Conservation (phyloP, 371 early-diverging fungal genomes). For the Apophysomyces trapeziformis region DNA sequence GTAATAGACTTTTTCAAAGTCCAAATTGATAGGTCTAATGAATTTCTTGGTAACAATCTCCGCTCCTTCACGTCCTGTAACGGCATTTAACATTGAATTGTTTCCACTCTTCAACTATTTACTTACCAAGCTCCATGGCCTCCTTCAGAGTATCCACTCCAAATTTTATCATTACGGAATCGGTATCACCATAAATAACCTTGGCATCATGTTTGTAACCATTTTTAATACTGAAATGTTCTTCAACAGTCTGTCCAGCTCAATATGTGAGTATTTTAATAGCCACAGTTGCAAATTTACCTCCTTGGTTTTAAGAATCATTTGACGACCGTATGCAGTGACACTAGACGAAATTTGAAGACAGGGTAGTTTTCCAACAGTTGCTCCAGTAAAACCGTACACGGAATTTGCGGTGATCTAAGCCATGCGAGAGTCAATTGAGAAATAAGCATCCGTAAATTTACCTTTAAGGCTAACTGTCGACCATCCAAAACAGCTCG, state of each 20-base stretch:
- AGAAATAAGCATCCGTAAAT: no score
- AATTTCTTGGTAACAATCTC: conserved; percentile 88
- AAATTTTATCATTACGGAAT: conserved; percentile 99
- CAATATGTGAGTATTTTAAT: not conserved
- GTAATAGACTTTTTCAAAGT: conserved; percentile 99
- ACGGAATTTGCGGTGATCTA: conserved; percentile 99
- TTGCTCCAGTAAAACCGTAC: conserved; percentile 99
- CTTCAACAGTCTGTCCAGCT: conserved; percentile 78
- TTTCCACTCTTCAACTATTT: not conserved
- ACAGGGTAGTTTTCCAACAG: conserved; percentile 97
- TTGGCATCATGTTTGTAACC: conserved; percentile 90
- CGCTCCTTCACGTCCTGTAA: conserved; percentile 79
- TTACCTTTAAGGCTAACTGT: conserved; percentile 95
- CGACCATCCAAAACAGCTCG: conserved; percentile 96
- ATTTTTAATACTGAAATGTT: conserved; percentile 79
- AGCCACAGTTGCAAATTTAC: conserved; percentile 24
- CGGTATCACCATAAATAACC: conserved; percentile 99
- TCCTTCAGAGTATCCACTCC: conserved; percentile 80
- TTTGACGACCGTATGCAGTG: conserved; percentile 98
- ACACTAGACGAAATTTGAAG: conserved; percentile 98
- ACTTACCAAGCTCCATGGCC: conserved; percentile 85
- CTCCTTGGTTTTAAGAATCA: conserved; percentile 95
- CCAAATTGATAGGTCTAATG: conserved; percentile 96
- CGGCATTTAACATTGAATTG: not conserved
- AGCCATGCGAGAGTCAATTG: no score